A percentile compares a stretch with the other conserved stretches of the same genome.
phyloP scores from a whole-genome alignment of 1,139 yeast species.

The Kluyveromyces sp. region DNA sequence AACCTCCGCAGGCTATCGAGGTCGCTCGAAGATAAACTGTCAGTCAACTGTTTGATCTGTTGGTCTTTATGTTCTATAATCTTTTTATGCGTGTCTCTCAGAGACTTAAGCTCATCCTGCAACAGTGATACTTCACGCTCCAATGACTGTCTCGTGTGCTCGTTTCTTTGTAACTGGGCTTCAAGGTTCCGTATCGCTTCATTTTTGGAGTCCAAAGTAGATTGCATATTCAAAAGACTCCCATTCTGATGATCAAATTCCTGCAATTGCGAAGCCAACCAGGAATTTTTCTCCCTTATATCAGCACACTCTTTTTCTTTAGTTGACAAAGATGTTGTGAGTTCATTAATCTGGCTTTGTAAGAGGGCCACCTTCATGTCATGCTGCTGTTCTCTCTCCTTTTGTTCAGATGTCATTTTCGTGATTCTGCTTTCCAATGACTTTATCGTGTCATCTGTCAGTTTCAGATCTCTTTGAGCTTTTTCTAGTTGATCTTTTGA shows the following conservation, averaged over 20 bases:
- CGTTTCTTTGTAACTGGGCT: constrained; percentile 7
- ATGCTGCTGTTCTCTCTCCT: constrained; percentile 23
- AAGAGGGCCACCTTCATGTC: constrained; percentile 24
- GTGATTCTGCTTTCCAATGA: constrained; percentile 6
- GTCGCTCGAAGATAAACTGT: constrained; percentile 33
- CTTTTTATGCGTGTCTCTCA: constrained; percentile 9
- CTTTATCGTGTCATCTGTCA: constrained; percentile 5
- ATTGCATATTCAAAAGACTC: constrained; percentile 14
- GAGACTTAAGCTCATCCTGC: constrained; percentile 7
- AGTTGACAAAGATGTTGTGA: constrained; percentile 19
- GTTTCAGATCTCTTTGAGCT: constrained; percentile 15
- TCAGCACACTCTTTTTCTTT: constrained; percentile 20
- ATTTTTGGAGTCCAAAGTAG: constrained; percentile 12
- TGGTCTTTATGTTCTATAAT: constrained; percentile 5
- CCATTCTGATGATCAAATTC: constrained; percentile 20
- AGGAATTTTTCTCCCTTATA: constrained; percentile 15
- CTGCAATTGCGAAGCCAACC: constrained; percentile 14
- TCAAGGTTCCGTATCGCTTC: constrained; percentile 12
- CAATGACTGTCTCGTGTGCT: constrained; percentile 9
- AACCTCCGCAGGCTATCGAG: constrained; percentile 70
- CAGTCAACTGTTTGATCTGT: constrained; percentile 4
- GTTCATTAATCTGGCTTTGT: constrained; percentile 21
- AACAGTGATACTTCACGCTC: constrained; percentile 11
- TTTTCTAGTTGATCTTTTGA: constrained; percentile 10
- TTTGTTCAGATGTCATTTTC: constrained; percentile 4